A percentile compares a stretch with the other conserved stretches of the same genome.
Conservation (phyloP, 495 filamentous ascomycete genomes). For the Niebla homalea region DNA sequence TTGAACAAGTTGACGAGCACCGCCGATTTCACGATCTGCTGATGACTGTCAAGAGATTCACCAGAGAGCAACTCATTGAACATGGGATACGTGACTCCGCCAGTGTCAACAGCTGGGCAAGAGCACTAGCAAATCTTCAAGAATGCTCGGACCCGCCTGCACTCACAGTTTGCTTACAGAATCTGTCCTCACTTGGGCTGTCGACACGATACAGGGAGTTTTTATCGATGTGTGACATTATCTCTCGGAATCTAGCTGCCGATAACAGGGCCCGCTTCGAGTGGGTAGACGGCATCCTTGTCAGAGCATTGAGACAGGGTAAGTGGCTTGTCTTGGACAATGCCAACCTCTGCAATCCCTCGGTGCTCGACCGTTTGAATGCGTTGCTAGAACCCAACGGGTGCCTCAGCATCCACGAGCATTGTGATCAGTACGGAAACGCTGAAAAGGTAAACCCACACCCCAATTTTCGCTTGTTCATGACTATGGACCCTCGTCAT, state of each 20-base stretch:
- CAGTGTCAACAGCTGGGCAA: no score
- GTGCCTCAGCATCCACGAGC: constrained; percentile 78
- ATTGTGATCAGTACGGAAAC: constrained; percentile 68
- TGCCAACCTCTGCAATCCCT: constrained; percentile 89
- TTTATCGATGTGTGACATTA: constrained; percentile 19
- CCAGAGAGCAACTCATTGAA: no score
- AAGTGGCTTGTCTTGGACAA: constrained; percentile 93
- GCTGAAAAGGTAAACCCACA: constrained; percentile 70
- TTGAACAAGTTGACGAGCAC: constrained; percentile 68
- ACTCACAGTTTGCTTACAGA: no score
- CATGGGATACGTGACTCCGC: no score
- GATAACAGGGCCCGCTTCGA: constrained; percentile 64
- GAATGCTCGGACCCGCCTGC: no score
- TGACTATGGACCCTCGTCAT: constrained; percentile 86
- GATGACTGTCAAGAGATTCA: no score
- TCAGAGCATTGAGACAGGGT: constrained; percentile 73
- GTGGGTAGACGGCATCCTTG: constrained; percentile 88
- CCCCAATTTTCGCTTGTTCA: constrained; percentile 77
- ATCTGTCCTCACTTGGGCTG: background rate
- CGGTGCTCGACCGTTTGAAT: constrained; percentile 88
- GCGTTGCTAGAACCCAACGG: constrained; percentile 88
- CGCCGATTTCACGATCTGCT: no score
- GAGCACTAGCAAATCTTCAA: no score
- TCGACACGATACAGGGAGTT: constrained; percentile 20
- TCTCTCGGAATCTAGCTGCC: constrained; percentile 28